Base-by-base conservation (phyloP, 495 filamentous ascomycete species). In the Xylaria sp. region DNA sequence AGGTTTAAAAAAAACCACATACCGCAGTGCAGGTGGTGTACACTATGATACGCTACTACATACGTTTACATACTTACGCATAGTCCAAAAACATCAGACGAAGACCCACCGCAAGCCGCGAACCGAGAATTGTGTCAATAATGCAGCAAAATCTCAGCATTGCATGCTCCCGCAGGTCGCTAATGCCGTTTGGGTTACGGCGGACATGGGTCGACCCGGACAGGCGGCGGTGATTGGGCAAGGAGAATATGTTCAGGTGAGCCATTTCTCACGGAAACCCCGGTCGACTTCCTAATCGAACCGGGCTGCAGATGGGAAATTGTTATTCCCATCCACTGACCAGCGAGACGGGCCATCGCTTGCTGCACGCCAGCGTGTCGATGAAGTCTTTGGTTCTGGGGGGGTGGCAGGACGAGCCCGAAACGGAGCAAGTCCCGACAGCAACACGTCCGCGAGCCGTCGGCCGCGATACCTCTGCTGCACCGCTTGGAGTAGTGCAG, bases 211-310 rank as follows among this genome's bases (percentile, higher is more conserved):
- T 17, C 2, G n/a, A 14, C 24, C 11, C 14, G 50, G 26, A 11
- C 0, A n/a, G 14, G 31, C 50, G 8, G 52, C 21, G 19, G 33
- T 62, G 35, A 66, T 71, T 71, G 69, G 69, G 24, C 69, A 29
- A 52, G 41, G 53, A n/a, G 40, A 21, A 46, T 29, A 26, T 41
- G 15, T 72, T 72, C 71, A 72, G 71, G 71, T 72, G 64, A 52
- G 71, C 58, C 71, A 62, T 52, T 59, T 41, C 70, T 8, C 46
- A 50, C 71, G 71, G 71, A 24, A 44, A n/a, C 33, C 53, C 71
- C 71, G 71, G 43, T 53, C 64, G 46, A 26, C 57, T 68, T 55
- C 64, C 71, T 64, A 24, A 43, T 71, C 52, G 12, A 46, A 61
- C 24, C 50, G 41, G 69, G 50, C 52, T 71, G 61, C 69, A 71